Evolutionary conservation across 2,329 filamentous ascomycete genomes (phyloP).

Genomic region (Penicillium sp.): DNA sequence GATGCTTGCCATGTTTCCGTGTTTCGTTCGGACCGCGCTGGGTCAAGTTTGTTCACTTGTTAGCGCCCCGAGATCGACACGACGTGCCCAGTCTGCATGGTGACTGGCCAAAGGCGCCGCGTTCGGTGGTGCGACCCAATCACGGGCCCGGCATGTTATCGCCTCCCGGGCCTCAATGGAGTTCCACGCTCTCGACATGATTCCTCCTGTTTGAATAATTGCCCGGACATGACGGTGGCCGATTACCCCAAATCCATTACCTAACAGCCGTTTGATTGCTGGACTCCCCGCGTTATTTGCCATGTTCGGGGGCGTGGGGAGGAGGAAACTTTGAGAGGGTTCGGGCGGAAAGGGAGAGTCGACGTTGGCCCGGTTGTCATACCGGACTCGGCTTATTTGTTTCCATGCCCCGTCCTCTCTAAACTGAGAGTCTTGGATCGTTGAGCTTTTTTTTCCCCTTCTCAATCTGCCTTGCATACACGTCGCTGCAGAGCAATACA

Average conservation of each 20-base stretch:
- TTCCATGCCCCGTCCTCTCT: conserved; percentile 2
- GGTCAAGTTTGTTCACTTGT: not conserved
- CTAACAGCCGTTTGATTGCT: conserved; percentile 19
- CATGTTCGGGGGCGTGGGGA: not conserved
- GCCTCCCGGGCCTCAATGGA: not conserved
- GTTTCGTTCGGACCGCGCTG: conserved; percentile 9
- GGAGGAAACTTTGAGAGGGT: conserved; percentile 2
- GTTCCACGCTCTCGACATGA: not conserved
- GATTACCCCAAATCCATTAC: conserved; percentile 31
- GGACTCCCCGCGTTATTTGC: conserved; percentile 14
- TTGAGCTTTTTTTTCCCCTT: not conserved
- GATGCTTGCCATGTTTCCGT: conserved; percentile 8
- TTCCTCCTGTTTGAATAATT: not conserved
- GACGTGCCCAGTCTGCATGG: not conserved
- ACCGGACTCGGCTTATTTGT: not conserved
- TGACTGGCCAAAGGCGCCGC: conserved; percentile 19
- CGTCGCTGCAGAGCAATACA: not conserved
- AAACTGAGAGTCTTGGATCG: not conserved
- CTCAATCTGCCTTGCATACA: conserved; percentile 2
- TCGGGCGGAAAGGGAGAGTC: conserved; percentile 21
- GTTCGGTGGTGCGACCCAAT: conserved; percentile 18
- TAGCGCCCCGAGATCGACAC: conserved; percentile 3
- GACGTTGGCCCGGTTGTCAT: conserved; percentile 16
- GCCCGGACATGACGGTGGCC: not conserved
- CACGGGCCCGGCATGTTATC: conserved; percentile 16